Evolutionary conservation across 2,329 filamentous ascomycete genomes (phyloP).

Genomic region (Monosporascus sp.): DNA sequence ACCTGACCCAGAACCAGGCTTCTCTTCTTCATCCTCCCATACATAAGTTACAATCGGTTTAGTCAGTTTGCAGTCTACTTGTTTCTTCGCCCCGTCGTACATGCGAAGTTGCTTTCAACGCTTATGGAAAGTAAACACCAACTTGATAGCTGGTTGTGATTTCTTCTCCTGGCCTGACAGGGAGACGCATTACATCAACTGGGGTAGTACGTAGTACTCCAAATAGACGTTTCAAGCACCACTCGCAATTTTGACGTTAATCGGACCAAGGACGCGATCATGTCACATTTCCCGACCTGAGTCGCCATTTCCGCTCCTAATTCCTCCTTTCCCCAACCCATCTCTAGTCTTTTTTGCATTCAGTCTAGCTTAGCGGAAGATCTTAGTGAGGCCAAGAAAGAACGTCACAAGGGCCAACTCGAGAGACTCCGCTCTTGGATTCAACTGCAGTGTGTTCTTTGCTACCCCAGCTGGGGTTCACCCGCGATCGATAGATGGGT

Average conservation of each 20-base stretch:
- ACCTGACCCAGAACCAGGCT: neutral
- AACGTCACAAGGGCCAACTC: neutral
- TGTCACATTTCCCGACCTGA: constrained; percentile 19
- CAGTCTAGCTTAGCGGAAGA: neutral
- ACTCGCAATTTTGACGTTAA: neutral
- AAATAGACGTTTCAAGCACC: neutral
- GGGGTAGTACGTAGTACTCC: neutral
- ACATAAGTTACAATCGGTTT: neutral
- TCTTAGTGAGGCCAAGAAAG: neutral
- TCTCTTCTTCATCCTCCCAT: neutral
- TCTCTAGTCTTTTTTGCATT: neutral
- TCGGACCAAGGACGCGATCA: constrained; percentile 10
- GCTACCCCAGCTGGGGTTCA: no score
- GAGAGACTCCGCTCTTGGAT: no score
- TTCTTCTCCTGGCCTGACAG: neutral
- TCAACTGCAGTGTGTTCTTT: no score
- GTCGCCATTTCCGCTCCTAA: neutral
- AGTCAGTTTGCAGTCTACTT: neutral
- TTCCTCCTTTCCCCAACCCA: neutral
- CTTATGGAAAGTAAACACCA: no score
- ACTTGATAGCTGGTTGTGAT: no score
- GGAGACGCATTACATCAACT: neutral
- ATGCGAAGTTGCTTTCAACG: no score
- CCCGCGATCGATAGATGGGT: neutral
- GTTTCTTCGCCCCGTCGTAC: neutral